These are phyloP conservation scores for Macrophomina phaseolina DNA, from an alignment of 2,329 filamentous ascomycete genomes.

Conservation along the genomic window DNA sequence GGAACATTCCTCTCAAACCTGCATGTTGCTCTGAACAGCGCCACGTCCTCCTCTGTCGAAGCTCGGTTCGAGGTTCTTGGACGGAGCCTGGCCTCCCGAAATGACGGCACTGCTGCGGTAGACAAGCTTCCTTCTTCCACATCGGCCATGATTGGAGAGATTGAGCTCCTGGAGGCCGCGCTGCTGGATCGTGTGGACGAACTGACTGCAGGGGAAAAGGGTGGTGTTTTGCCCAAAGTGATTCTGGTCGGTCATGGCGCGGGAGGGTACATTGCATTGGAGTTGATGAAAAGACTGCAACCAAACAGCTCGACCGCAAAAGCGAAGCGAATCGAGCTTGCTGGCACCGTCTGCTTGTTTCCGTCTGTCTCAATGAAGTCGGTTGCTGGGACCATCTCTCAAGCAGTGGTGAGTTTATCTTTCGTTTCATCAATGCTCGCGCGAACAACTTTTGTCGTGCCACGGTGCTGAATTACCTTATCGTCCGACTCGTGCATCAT, in stretches of 20 bases:
- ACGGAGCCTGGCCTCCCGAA: constrained; percentile 48
- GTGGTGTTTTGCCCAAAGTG: neutral
- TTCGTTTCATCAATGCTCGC: neutral
- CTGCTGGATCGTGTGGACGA: neutral
- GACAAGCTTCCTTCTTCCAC: neutral
- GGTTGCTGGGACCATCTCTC: constrained; percentile 3
- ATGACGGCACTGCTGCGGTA: constrained; percentile 32
- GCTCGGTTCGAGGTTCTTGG: constrained; percentile 45
- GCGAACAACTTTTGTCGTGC: too few relatives aligned
- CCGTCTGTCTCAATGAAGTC: constrained; percentile 6
- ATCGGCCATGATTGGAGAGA: neutral
- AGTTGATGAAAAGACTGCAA: neutral
- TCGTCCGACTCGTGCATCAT: neutral
- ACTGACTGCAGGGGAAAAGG: neutral
- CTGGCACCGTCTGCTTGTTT: constrained; percentile 5
- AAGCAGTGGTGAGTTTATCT: neutral
- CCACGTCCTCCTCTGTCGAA: neutral
- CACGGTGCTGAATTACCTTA: neutral
- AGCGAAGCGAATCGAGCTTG: neutral
- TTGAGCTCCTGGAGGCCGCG: neutral
- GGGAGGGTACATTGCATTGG: constrained; percentile 5
- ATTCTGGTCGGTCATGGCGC: constrained; percentile 11
- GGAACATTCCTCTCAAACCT: constrained; percentile 67
- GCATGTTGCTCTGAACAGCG: constrained; percentile 46
- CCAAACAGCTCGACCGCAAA: neutral